Conservation (phyloP, 1,139 yeast genomes). For the Yamadazyma kanchanaburiensis region DNA sequence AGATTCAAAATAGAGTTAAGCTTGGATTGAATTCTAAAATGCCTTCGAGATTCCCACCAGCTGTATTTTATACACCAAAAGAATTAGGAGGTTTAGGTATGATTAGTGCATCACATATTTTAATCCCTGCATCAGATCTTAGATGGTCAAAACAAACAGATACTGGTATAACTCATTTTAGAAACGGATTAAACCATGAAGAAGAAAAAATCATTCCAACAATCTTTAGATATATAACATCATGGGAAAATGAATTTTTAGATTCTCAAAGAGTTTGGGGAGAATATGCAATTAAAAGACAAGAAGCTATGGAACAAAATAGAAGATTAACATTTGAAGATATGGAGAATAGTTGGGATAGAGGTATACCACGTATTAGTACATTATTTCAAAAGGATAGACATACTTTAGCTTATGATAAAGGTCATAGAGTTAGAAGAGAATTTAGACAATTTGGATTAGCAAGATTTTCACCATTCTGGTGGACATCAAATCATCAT, state of each 20-base stretch:
- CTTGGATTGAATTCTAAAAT: slow-evolving; percentile 94
- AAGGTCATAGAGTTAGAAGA: slow-evolving; percentile 84
- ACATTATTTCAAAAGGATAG: slow-evolving; percentile 94
- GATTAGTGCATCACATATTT: slow-evolving; percentile 94
- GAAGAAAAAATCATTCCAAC: slow-evolving; percentile 88
- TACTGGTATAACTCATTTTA: slow-evolving; percentile 90
- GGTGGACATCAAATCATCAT: slow-evolving; percentile 95
- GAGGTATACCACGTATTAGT: slow-evolving; percentile 95
- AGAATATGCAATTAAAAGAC: slow-evolving; percentile 87
- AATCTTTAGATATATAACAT: slow-evolving; percentile 83
- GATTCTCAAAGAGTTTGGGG: slow-evolving; percentile 99
- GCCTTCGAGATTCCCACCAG: slow-evolving; percentile 99
- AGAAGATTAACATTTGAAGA: slow-evolving; percentile 90
- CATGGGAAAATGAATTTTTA: slow-evolving; percentile 95
- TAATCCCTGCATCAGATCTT: slow-evolving; percentile 90
- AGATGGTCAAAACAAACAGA: slow-evolving; percentile 93
- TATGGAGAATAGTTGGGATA: slow-evolving; percentile 90
- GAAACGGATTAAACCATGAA: slow-evolving; percentile 87
- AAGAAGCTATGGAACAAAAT: slow-evolving; percentile 83
- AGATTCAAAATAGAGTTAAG: slow-evolving; percentile 90
- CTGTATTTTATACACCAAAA: slow-evolving; percentile 95
- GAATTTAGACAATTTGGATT: slow-evolving; percentile 74
- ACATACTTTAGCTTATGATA: slow-evolving; percentile 91
- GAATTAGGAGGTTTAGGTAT: slow-evolving; percentile 97
- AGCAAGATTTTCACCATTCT: slow-evolving; percentile 78